Evolutionary conservation across 176 grass and related monocot species (phyloP).

Genomic region (Sorghum bicolor): DNA sequence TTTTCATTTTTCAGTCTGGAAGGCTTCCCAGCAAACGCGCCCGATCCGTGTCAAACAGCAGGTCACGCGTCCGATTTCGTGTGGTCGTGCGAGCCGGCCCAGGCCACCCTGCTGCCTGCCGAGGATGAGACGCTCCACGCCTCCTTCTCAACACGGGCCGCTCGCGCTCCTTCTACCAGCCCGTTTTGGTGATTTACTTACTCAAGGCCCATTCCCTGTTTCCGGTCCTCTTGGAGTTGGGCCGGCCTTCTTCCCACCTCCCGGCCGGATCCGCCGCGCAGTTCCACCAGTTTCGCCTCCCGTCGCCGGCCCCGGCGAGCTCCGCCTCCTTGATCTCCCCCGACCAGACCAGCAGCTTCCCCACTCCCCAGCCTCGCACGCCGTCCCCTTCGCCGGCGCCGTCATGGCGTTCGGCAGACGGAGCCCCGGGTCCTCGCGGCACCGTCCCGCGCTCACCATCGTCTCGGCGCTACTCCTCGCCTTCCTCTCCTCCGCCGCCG

Average conservation of each 20-base stretch:
- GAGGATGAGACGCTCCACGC: too few relatives aligned
- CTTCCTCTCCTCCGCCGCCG: neutral
- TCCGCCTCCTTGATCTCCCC: neutral
- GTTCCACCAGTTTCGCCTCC: neutral
- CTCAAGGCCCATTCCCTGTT: too few relatives aligned
- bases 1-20: neutral
- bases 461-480: neutral
- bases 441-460: neutral
- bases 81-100: too few relatives aligned
- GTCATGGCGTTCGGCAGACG: slow-evolving; percentile 27
- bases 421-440: neutral
- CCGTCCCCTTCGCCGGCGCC: neutral
- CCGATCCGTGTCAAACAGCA: too few relatives aligned
- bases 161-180: neutral
- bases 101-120: too few relatives aligned
- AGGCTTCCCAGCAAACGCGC: too few relatives aligned
- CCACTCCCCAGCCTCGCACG: neutral
- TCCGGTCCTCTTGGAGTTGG: neutral
- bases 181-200: too few relatives aligned
- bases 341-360: neutral
- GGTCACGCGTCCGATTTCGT: too few relatives aligned
- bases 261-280: neutral
- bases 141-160: too few relatives aligned
- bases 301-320: neutral
- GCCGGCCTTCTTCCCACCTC: neutral